Conservation (phyloP, 2,329 filamentous ascomycete genomes). For the Chalaropsis ovoidea region DNA sequence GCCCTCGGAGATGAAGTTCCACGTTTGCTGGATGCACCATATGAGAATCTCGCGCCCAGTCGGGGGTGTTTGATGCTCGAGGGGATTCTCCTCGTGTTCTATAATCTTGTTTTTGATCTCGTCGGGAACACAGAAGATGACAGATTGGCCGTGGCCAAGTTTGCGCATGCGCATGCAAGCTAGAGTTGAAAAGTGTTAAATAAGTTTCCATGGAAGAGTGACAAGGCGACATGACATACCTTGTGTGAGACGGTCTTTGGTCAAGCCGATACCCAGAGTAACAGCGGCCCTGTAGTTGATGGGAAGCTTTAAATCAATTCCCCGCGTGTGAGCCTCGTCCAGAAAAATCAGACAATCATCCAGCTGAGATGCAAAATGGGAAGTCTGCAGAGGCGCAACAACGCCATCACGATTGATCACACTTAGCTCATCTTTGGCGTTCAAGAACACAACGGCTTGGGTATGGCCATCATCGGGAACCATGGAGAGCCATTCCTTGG, state of each 20-base stretch:
- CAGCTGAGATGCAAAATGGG: constrained; percentile 47
- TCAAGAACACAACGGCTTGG: constrained; percentile 28
- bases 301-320: constrained; percentile 57
- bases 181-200: constrained; percentile 28
- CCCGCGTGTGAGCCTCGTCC: constrained; percentile 60
- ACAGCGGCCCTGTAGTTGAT: constrained; percentile 51
- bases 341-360: constrained; percentile 56
- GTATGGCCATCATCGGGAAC: constrained; percentile 12
- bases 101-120: constrained; percentile 51
- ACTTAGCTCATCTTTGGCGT: constrained; percentile 39
- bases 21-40: constrained; percentile 53
- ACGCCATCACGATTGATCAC: constrained; percentile 42
- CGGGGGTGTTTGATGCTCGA: constrained; percentile 30
- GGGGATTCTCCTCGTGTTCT: constrained; percentile 16
- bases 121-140: constrained; percentile 49
- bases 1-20: constrained; percentile 38
- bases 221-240: constrained; percentile 38
- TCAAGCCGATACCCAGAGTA: constrained; percentile 53
- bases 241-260: constrained; percentile 61
- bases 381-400: constrained; percentile 44
- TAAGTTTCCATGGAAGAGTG: not conserved
- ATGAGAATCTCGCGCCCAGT: constrained; percentile 45
- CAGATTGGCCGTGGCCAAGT: constrained; percentile 55
- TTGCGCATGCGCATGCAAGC: constrained; percentile 64
- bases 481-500: constrained; percentile 43